A percentile compares a stretch with the other conserved stretches of the same genome.
These are phyloP conservation scores for Leucaena leucocephala DNA, from an alignment of 306 rosid genomes.

Conservation along the genomic window DNA sequence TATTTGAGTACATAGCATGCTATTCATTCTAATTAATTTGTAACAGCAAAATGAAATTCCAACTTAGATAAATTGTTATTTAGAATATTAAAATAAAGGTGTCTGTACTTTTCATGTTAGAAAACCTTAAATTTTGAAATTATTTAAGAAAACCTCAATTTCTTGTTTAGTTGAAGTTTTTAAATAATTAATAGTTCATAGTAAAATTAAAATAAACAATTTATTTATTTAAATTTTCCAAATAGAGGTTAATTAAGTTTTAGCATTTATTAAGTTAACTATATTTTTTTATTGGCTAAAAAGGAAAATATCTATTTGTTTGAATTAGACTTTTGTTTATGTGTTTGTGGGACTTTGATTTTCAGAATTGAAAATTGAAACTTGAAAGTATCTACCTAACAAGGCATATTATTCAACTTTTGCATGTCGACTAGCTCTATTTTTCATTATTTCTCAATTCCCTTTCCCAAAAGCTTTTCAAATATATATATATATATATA, in stretches of 20 bases:
- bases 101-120: not conserved
- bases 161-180: not conserved
- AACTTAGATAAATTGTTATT: not conserved
- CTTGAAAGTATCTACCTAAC: constrained; percentile 25
- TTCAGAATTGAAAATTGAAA: not conserved
- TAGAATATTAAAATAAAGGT: not conserved
- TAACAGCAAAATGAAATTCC: not conserved
- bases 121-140: not conserved
- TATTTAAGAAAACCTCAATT: not conserved
- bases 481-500: too few relatives aligned
- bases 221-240: not conserved
- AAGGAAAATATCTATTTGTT: not conserved
- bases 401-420: not conserved
- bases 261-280: not conserved
- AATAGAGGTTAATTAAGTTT: not conserved
- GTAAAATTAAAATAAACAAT: not conserved
- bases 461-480: not conserved
- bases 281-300: not conserved
- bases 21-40: not conserved
- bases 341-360: constrained; percentile 10
- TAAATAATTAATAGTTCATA: too few relatives aligned
- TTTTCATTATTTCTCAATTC: constrained; percentile 4
- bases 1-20: not conserved
- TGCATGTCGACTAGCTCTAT: not conserved
- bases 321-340: not conserved